A percentile compares a stretch with the other conserved stretches of the same genome.
These are phyloP conservation scores for Cercospora berteroae DNA, from an alignment of 2,329 filamentous ascomycete genomes.

Conservation along the genomic window DNA sequence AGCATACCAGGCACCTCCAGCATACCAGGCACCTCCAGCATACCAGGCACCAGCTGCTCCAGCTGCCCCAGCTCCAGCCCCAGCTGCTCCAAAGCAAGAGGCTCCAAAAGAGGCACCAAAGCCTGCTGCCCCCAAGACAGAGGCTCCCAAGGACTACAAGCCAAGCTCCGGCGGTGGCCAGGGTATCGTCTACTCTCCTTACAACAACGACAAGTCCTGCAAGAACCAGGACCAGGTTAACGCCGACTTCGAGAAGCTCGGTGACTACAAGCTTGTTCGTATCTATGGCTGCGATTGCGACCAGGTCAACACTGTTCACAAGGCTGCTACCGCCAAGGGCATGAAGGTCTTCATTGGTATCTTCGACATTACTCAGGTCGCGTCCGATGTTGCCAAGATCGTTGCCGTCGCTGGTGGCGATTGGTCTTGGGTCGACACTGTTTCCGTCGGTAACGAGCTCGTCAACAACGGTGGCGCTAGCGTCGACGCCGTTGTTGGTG, in stretches of 20 bases:
- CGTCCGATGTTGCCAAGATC: conserved; percentile 60
- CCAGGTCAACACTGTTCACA: conserved; percentile 62
- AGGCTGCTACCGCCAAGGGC: conserved; percentile 61
- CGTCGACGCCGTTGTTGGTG: conserved; percentile 54
- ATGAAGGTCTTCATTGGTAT: conserved; percentile 75
- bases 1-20: no score
- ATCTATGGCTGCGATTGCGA: conserved; percentile 80
- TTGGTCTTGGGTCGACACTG: conserved; percentile 68
- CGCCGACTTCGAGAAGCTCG: conserved; percentile 60
- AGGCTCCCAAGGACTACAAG: neutral
- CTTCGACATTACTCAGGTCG: conserved; percentile 60
- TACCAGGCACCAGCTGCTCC: conserved; percentile 17
- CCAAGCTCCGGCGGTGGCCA: conserved; percentile 33
- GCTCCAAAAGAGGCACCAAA: conserved; percentile 1
- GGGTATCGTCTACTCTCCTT: conserved; percentile 60
- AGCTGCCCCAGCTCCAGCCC: conserved; percentile 15
- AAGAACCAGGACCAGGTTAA: conserved; percentile 64
- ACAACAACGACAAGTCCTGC: conserved; percentile 59
- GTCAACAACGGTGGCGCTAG: conserved; percentile 61
- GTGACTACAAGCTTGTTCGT: conserved; percentile 64
- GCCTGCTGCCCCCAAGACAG: conserved; percentile 9
- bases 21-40: neutral
- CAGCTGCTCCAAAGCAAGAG: conserved; percentile 13
- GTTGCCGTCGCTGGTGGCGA: conserved; percentile 59
- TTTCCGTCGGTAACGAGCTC: conserved; percentile 78